Evolutionary conservation across 768 basidiomycete genomes (phyloP).

Genomic region (Cystofilobasidium macerans): DNA sequence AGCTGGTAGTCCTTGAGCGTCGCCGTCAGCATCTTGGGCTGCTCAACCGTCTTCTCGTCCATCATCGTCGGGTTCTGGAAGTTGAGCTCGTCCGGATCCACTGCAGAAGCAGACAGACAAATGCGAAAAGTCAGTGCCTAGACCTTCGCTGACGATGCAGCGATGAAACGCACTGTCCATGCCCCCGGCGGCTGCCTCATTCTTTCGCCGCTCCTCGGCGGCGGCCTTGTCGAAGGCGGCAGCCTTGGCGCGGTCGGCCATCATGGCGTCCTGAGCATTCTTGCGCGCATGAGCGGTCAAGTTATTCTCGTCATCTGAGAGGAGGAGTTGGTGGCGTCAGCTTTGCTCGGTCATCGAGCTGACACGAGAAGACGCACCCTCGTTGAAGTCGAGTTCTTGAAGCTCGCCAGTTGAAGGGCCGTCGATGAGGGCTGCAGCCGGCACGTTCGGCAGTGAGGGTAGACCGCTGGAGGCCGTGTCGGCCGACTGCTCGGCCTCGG

Average conservation of each 20-base stretch:
- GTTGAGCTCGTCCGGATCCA: constrained; percentile 93
- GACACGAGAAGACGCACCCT: constrained; percentile 48
- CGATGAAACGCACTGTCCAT: constrained; percentile 15
- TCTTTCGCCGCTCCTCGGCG: constrained; percentile 68
- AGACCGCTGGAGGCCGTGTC: constrained; percentile 30
- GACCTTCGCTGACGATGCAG: background rate
- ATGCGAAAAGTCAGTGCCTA: background rate
- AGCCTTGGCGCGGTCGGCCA: constrained; percentile 64
- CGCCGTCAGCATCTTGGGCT: constrained; percentile 92
- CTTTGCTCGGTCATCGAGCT: constrained; percentile 7
- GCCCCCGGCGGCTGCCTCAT: constrained; percentile 46
- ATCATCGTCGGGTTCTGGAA: constrained; percentile 96
- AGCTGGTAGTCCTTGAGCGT: constrained; percentile 96
- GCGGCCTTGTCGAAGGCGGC: constrained; percentile 73
- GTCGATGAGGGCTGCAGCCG: constrained; percentile 38
- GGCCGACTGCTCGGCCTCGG: constrained; percentile 38
- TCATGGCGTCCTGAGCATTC: constrained; percentile 82
- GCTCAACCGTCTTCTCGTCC: constrained; percentile 71
- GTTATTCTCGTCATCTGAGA: constrained; percentile 72
- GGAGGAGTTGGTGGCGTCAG: constrained; percentile 9
- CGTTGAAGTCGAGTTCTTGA: constrained; percentile 77
- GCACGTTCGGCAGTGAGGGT: constrained; percentile 9
- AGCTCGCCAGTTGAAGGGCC: constrained; percentile 45
- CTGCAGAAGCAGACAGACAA: constrained; percentile 40
- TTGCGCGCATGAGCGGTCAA: constrained; percentile 70